Conservation (phyloP, 129 eudicot genomes). For the Lonicera japonica region DNA sequence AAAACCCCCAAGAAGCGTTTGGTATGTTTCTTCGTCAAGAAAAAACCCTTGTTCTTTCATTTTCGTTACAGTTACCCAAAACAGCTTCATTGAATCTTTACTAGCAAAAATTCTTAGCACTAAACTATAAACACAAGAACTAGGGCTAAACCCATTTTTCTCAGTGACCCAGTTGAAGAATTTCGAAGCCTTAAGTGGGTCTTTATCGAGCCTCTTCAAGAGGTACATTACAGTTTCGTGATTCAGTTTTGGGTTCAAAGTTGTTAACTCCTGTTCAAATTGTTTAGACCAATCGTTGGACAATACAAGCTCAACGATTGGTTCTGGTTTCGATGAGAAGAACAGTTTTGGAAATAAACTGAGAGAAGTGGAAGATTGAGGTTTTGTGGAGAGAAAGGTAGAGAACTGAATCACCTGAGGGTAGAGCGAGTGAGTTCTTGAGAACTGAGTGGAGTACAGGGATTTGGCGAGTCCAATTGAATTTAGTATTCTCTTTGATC, state of each 20-base stretch:
- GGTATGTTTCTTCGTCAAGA: constrained; percentile 53
- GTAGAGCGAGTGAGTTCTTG: constrained; percentile 16
- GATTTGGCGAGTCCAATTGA: constrained; percentile 39
- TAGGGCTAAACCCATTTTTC: constrained; percentile 59
- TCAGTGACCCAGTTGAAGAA: constrained; percentile 65
- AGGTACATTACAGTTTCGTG: constrained; percentile 71
- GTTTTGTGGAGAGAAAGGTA: constrained; percentile 13
- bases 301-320: constrained; percentile 36
- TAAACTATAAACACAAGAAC: constrained; percentile 50
- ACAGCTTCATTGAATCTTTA: constrained; percentile 44
- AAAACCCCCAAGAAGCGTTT: constrained; percentile 28
- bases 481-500: constrained; percentile 37
- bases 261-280: constrained; percentile 35
- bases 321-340: constrained; percentile 58
- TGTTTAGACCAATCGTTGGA: constrained; percentile 53
- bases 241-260: constrained; percentile 25
- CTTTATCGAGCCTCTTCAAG: constrained; percentile 55
- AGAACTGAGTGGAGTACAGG: constrained; percentile 34
- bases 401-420: constrained; percentile 38
- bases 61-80: constrained; percentile 57
- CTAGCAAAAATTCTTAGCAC: constrained; percentile 59
- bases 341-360: constrained; percentile 15
- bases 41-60: constrained; percentile 76
- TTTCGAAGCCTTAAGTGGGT: constrained; percentile 52
- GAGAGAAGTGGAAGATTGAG: constrained; percentile 13